These are phyloP conservation scores for Plasmodium billcollinsi DNA, from an alignment of 169 alveolate genomes.

Conservation along the genomic window DNA sequence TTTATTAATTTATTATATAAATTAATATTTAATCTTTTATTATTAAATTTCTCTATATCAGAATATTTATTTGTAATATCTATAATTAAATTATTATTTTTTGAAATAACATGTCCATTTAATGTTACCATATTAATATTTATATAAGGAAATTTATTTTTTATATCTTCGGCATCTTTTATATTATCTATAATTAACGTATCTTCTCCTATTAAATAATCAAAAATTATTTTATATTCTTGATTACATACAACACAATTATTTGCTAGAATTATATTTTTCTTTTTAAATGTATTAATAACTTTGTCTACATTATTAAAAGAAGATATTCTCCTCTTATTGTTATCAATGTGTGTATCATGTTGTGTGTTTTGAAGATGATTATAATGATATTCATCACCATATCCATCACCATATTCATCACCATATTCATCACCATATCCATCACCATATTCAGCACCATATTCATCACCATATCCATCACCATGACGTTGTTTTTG, in stretches of 20 bases:
- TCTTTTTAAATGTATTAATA: constrained; percentile 35
- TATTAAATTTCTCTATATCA: constrained; percentile 26
- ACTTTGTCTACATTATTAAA: constrained; percentile 16
- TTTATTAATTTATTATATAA: constrained; percentile 32
- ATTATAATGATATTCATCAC: neutral
- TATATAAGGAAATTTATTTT: constrained; percentile 23
- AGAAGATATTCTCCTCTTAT: neutral
- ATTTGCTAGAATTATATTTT: constrained; percentile 44
- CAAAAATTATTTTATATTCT: constrained; percentile 25
- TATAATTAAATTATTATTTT: constrained; percentile 44
- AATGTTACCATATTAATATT: constrained; percentile 50
- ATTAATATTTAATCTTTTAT: constrained; percentile 15
- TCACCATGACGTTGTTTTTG: too few species aligned
- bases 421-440: neutral
- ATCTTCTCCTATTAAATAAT: constrained; percentile 40
- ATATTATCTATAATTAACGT: constrained; percentile 32
- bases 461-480: neutral
- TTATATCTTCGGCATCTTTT: constrained; percentile 55
- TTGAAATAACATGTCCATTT: constrained; percentile 51
- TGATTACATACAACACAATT: constrained; percentile 59
- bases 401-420: neutral
- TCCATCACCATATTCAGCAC: neutral
- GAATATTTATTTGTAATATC: constrained; percentile 27
- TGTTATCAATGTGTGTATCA: too few species aligned
- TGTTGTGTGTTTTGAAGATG: neutral